phyloP scores from a whole-genome alignment of 306 rosid species.

The Dalbergia cochinchinensis region DNA sequence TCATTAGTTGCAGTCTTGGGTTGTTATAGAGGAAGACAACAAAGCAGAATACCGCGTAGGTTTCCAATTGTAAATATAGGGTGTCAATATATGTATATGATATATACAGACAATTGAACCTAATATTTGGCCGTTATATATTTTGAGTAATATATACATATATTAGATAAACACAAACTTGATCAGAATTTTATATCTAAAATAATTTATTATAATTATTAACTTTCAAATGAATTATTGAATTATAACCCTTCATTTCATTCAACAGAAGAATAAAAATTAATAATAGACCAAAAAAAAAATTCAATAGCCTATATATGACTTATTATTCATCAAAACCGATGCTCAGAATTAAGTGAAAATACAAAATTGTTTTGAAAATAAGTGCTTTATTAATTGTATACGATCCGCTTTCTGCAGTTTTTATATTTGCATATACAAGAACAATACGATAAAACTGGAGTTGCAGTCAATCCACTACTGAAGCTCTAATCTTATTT shows the following conservation, averaged over 20 bases:
- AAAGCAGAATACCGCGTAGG: background rate
- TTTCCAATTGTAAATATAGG: background rate
- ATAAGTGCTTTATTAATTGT: background rate
- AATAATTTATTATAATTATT: too few relatives aligned
- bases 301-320: too few relatives aligned
- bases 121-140: too few relatives aligned
- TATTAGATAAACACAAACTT: too few relatives aligned
- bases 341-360: background rate
- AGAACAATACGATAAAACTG: background rate
- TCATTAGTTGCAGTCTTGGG: background rate
- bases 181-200: too few relatives aligned
- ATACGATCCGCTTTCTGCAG: background rate
- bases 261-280: too few relatives aligned
- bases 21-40: background rate
- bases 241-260: too few relatives aligned
- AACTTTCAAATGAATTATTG: too few relatives aligned
- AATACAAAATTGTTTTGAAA: background rate
- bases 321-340: background rate
- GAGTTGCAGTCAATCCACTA: background rate
- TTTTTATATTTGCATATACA: background rate
- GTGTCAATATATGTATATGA: background rate
- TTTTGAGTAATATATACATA: too few relatives aligned
- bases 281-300: too few relatives aligned
- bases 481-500: background rate
- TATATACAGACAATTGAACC: background rate